Conservation (phyloP, 2,329 filamentous ascomycete genomes). For the Daldinia sp. region DNA sequence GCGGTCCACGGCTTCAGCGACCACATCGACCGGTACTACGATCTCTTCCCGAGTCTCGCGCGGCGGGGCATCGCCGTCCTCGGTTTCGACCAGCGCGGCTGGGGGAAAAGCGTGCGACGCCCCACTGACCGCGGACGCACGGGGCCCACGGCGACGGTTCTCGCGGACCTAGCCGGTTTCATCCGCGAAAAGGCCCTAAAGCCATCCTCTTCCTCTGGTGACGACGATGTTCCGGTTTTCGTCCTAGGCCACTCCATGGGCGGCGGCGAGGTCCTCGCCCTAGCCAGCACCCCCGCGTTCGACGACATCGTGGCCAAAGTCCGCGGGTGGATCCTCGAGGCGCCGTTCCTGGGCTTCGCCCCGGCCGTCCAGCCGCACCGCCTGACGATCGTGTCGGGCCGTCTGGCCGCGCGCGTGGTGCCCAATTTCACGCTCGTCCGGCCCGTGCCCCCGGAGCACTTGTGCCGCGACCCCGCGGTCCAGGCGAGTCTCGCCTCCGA, state of each 20-base stretch:
- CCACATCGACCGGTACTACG: constrained; percentile 81
- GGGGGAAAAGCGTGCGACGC: constrained; percentile 78
- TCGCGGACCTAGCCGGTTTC: constrained; percentile 84
- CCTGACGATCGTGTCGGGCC: constrained; percentile 73
- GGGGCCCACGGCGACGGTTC: constrained; percentile 77
- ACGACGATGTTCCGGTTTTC: constrained; percentile 72
- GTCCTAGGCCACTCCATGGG: constrained; percentile 94
- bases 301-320: constrained; percentile 69
- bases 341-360: constrained; percentile 82
- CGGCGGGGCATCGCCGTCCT: constrained; percentile 79
- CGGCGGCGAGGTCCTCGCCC: constrained; percentile 78
- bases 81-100: constrained; percentile 88
- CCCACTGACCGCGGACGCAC: constrained; percentile 76
- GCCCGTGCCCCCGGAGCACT: constrained; percentile 70
- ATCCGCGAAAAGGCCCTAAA: constrained; percentile 66
- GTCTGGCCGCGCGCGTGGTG: constrained; percentile 74
- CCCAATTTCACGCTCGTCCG: constrained; percentile 76
- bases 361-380: constrained; percentile 71
- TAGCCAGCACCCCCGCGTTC: constrained; percentile 65
- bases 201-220: constrained; percentile 39
- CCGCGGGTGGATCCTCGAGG: constrained; percentile 79
- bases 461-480: constrained; percentile 76
- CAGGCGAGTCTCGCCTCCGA: constrained; percentile 73
- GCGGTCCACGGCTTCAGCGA: constrained; percentile 94
- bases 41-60: constrained; percentile 78